These are phyloP conservation scores for Agroathelia rolfsii DNA, from an alignment of 1,284 basidiomycete species.

Conservation along the genomic window DNA sequence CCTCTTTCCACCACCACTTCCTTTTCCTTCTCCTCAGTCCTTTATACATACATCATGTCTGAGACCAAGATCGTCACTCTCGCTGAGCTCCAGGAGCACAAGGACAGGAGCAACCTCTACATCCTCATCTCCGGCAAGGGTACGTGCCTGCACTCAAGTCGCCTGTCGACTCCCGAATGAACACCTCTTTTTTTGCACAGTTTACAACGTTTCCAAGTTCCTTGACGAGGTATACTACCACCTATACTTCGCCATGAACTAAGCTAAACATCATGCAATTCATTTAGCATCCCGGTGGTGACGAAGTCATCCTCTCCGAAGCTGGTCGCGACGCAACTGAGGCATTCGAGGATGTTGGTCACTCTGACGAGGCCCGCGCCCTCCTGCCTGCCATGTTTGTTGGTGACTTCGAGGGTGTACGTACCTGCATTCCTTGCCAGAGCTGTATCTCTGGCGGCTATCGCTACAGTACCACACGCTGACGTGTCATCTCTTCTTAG, in stretches of 20 bases:
- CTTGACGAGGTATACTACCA: slow-evolving; percentile 79
- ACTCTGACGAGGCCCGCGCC: slow-evolving; percentile 96
- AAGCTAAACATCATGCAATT: slow-evolving; percentile 6
- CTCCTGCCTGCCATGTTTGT: slow-evolving; percentile 72
- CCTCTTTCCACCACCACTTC: slow-evolving; percentile 10
- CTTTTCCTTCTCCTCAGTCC: slow-evolving; percentile 19
- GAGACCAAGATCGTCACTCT: slow-evolving; percentile 56
- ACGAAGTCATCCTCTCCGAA: slow-evolving; percentile 93
- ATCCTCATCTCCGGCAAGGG: slow-evolving; percentile 80
- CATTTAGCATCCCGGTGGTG: slow-evolving; percentile 87
- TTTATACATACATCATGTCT: slow-evolving; percentile 21
- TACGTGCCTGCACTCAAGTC: slow-evolving; percentile 24
- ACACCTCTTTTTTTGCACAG: slow-evolving; percentile 32
- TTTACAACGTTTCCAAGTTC: slow-evolving; percentile 93
- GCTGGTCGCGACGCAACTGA: slow-evolving; percentile 95
- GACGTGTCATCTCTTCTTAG: slow-evolving; percentile 21
- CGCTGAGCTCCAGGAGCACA: slow-evolving; percentile 70
- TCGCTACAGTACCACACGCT: slow-evolving; percentile 6
- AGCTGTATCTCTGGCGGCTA: slow-evolving; percentile 3
- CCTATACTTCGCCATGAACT: slow-evolving; percentile 1
- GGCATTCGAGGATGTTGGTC: slow-evolving; percentile 98
- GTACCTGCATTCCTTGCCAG: slow-evolving; percentile 19
- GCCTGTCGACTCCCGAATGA: slow-evolving; percentile 24
- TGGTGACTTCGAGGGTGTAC: slow-evolving; percentile 71
- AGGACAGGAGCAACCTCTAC: slow-evolving; percentile 65